Evolutionary conservation across 768 basidiomycete genomes (phyloP).

Genomic region (Boletellus ananiceps): DNA sequence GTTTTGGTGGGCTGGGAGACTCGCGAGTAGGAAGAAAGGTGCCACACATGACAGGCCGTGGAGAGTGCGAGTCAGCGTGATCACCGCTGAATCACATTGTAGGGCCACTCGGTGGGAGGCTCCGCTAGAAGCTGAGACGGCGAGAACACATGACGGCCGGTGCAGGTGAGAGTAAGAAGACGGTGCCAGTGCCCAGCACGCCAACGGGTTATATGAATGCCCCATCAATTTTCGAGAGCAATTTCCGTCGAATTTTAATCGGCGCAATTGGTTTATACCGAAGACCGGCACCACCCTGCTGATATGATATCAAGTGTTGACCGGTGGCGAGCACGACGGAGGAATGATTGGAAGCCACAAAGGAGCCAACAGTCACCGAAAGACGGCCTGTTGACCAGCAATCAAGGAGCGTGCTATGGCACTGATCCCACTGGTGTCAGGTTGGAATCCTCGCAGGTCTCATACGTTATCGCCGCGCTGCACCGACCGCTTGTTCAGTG

Average conservation of each 20-base stretch:
- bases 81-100: background rate
- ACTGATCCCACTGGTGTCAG: background rate
- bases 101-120: background rate
- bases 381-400: background rate
- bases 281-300: conserved; percentile 6
- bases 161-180: conserved; percentile 6
- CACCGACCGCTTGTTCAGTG: no score
- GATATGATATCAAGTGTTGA: background rate
- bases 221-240: conserved; percentile 10
- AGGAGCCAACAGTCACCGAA: background rate
- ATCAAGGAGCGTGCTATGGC: background rate
- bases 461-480: conserved; percentile 16
- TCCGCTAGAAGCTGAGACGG: background rate
- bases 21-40: no score
- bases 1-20: no score
- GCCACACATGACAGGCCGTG: no score
- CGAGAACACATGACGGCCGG: background rate
- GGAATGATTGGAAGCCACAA: background rate
- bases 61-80: background rate
- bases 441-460: background rate
- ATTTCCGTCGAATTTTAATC: conserved; percentile 25
- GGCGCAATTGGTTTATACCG: conserved; percentile 16
- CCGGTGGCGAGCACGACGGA: no score
- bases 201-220: conserved; percentile 11
- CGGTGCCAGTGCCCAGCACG: conserved; percentile 1